A percentile compares a stretch with the other conserved stretches of the same genome.
phyloP scores from a whole-genome alignment of 2,329 filamentous ascomycete species.

The Ophiostoma sp. region DNA sequence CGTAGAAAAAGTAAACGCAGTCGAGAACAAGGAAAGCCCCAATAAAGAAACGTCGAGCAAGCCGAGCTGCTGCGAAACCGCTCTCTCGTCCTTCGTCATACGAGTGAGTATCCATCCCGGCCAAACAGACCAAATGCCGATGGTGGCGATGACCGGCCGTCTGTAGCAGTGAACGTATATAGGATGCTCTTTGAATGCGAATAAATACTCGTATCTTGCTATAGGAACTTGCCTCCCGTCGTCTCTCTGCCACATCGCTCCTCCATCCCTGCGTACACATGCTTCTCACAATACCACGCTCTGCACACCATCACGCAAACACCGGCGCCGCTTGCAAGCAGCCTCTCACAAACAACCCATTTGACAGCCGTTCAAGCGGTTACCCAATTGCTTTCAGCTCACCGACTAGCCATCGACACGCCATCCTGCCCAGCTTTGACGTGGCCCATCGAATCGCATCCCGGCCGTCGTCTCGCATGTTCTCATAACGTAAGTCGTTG shows the following conservation, averaged over 20 bases:
- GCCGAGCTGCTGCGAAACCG: not conserved
- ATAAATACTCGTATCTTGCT: not conserved
- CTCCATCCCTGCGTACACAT: too few species aligned
- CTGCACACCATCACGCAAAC: not conserved
- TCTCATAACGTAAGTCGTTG: conserved; percentile 23
- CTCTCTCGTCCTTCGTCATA: conserved; percentile 8
- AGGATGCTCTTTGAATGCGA: not conserved
- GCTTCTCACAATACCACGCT: not conserved
- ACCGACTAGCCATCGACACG: conserved; percentile 25
- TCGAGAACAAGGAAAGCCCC: not conserved
- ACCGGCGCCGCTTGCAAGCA: not conserved
- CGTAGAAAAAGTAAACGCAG: not conserved
- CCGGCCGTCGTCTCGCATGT: not conserved
- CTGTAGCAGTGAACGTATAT: too few species aligned
- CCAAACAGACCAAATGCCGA: not conserved
- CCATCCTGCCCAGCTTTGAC: conserved; percentile 24
- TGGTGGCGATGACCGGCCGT: not conserved
- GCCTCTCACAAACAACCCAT: not conserved
- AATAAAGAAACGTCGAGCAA: not conserved
- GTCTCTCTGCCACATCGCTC: too few species aligned
- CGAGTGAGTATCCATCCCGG: not conserved
- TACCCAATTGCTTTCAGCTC: not conserved
- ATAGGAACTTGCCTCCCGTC: too few species aligned
- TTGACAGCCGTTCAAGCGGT: not conserved
- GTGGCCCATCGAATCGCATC: conserved; percentile 6